phyloP scores from a whole-genome alignment of 2,329 filamentous ascomycete genomes.

The Cryphonectria nitschkei region DNA sequence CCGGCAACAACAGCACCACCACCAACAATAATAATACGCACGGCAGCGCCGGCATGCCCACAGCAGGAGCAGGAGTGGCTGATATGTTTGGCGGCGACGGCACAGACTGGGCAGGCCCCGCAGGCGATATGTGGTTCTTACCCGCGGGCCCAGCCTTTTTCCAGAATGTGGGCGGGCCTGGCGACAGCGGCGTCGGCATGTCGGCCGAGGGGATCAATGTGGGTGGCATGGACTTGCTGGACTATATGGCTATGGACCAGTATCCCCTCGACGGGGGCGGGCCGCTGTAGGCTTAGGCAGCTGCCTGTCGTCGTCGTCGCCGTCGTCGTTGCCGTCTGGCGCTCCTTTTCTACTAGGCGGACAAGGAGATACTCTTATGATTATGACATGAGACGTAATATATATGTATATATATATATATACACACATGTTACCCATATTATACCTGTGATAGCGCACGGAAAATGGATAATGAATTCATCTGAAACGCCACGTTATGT shows the following conservation, averaged over 20 bases:
- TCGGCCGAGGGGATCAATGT: slow-evolving; percentile 70
- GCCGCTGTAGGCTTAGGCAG: slow-evolving; percentile 10
- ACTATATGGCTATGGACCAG: slow-evolving; percentile 68
- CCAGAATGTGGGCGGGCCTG: slow-evolving; percentile 64
- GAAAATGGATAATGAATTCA: not conserved
- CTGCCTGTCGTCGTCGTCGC: not conserved
- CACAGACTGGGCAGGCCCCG: slow-evolving; percentile 54
- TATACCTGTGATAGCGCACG: not conserved
- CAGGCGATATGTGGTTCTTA: slow-evolving; percentile 69
- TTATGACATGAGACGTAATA: not conserved
- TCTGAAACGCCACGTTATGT: not conserved
- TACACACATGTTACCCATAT: not conserved
- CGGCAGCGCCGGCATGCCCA: slow-evolving; percentile 27
- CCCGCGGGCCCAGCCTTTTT: slow-evolving; percentile 67
- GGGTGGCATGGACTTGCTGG: slow-evolving; percentile 67
- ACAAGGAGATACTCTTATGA: not conserved
- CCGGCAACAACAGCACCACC: slow-evolving; percentile 34
- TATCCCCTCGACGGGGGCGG: slow-evolving; percentile 40
- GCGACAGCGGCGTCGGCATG: slow-evolving; percentile 56
- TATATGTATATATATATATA: no score
- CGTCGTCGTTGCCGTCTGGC: not conserved
- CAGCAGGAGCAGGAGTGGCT: slow-evolving; percentile 35
- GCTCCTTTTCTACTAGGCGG: not conserved
- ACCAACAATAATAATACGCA: slow-evolving; percentile 34
- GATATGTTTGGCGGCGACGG: slow-evolving; percentile 49